Evolutionary conservation across 805 yeast genomes (phyloP), one percentile per base, ranked within the genome.

Genomic region (Sugiyamaella americana): DNA sequence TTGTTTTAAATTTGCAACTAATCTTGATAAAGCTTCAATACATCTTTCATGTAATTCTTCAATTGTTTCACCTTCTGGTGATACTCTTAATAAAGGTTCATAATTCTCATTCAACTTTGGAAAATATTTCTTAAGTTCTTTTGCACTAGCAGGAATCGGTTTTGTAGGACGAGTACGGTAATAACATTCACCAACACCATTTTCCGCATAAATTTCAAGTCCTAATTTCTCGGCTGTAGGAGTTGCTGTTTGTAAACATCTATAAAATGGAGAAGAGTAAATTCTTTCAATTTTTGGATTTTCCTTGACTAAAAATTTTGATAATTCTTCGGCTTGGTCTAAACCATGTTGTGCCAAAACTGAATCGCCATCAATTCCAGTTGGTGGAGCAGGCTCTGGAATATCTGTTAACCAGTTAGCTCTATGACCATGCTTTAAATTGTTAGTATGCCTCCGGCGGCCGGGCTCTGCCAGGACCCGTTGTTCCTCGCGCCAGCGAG

Each of bases 101-200:
- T 85, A 79, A 11, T 69, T 72, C 40, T 56, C 53, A 16, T 64
- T 64, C 29, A 78, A 56, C 3, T 62, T 62, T 0, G 74, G 70
- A 62, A 91, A 91, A 51, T 77, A 78, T 36, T 64, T 58, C 35
- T 69, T 62, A 54, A 87, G 69, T 13, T 70, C 73, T 42, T 67
- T 65, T 18, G 71, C 62, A 0, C 84, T 87, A 1, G 96, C 64
- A 24, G 2, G 97, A 95, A 50, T 84, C 78, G 11, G 78, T 69
- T 1, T 70, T 70, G 46, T 43, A n/a, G 78, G 79, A 56, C 78
- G 77, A 16, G 24, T 11, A n/a, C 41, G 23, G 17, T 19, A 8
- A 59, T 84, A 91, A 95, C 96, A 88, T 66, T 93, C 97, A 19
- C 96, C 94, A 21, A 91, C 72, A 0, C 97, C 98, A 44, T 81